phyloP scores from a whole-genome alignment of 805 yeast genomes.

The Candida railenensis region DNA sequence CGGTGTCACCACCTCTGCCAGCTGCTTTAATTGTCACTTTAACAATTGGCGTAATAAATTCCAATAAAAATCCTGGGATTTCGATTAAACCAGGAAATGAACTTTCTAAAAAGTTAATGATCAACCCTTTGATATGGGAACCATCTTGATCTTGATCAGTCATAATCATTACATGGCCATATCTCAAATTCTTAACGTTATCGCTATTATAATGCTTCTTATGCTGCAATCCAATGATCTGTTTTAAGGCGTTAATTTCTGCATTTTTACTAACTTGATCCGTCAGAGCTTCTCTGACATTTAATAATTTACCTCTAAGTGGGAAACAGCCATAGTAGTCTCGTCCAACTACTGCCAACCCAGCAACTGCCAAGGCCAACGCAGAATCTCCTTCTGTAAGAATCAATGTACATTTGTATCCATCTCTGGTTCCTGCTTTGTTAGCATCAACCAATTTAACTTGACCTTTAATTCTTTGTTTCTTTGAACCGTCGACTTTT shows the following conservation, averaged over 20 bases:
- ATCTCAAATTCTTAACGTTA: constrained; percentile 72
- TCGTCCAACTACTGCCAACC: constrained; percentile 91
- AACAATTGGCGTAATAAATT: constrained; percentile 94
- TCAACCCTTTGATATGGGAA: constrained; percentile 92
- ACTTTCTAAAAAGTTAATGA: constrained; percentile 88
- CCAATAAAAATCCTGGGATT: constrained; percentile 88
- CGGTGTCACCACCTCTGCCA: constrained; percentile 56
- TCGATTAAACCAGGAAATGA: constrained; percentile 91
- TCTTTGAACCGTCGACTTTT: constrained; percentile 84
- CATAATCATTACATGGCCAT: constrained; percentile 98
- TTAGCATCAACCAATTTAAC: constrained; percentile 94
- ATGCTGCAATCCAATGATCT: constrained; percentile 94
- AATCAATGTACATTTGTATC: constrained; percentile 87
- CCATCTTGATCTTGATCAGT: constrained; percentile 99
- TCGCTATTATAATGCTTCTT: constrained; percentile 68
- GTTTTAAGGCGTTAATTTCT: constrained; percentile 92
- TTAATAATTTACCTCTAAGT: constrained; percentile 87
- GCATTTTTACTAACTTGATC: constrained; percentile 91
- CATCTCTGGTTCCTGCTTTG: constrained; percentile 92
- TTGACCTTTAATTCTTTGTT: constrained; percentile 81
- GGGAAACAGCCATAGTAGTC: constrained; percentile 96
- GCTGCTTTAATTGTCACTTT: constrained; percentile 66
- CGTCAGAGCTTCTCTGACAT: constrained; percentile 95
- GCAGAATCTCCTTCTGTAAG: constrained; percentile 98
- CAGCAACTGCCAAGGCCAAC: constrained; percentile 85